A percentile compares a stretch with the other conserved stretches of the same genome.
These are phyloP conservation scores for Colletotrichum noveboracense DNA, from an alignment of 2,329 filamentous ascomycete genomes.

Conservation along the genomic window DNA sequence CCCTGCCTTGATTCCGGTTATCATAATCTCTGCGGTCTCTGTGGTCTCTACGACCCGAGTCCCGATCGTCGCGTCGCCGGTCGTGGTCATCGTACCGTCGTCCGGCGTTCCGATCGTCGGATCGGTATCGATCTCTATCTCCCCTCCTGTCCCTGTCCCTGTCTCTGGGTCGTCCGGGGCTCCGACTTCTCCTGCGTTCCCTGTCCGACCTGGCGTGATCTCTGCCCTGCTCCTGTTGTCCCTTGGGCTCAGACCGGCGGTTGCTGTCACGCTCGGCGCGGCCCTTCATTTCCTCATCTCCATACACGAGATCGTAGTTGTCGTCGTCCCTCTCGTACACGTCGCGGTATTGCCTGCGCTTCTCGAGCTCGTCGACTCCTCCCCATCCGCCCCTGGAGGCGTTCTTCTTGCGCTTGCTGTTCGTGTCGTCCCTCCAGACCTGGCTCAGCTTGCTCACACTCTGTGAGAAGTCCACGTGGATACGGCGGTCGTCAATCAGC, in stretches of 20 bases:
- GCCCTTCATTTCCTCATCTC: constrained; percentile 70
- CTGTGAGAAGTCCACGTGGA: constrained; percentile 98
- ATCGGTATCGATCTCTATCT: constrained; percentile 15
- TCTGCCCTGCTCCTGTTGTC: constrained; percentile 9
- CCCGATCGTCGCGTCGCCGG: constrained; percentile 26
- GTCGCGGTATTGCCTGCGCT: constrained; percentile 87
- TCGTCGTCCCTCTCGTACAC: constrained; percentile 51
- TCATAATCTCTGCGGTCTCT: constrained; percentile 38
- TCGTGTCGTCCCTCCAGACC: constrained; percentile 85
- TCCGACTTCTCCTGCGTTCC: constrained; percentile 49
- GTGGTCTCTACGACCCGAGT: constrained; percentile 37
- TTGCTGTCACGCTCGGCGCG: constrained; percentile 48
- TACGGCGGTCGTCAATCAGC: constrained; percentile 94
- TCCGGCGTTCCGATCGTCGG: constrained; percentile 13
- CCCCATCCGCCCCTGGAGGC: constrained; percentile 80
- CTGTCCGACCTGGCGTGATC: constrained; percentile 13
- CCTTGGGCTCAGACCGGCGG: constrained; percentile 13
- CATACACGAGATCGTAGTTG: constrained; percentile 82
- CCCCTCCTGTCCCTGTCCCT: constrained; percentile 5
- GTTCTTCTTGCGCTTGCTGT: constrained; percentile 70
- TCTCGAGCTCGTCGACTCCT: constrained; percentile 86
- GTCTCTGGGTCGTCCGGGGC: constrained; percentile 29
- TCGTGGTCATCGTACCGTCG: constrained; percentile 20
- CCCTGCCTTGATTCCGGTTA: constrained; percentile 31
- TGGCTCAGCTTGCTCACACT: constrained; percentile 89